Conservation (phyloP, 2,329 filamentous ascomycete species). For the Cladosporium sp. region DNA sequence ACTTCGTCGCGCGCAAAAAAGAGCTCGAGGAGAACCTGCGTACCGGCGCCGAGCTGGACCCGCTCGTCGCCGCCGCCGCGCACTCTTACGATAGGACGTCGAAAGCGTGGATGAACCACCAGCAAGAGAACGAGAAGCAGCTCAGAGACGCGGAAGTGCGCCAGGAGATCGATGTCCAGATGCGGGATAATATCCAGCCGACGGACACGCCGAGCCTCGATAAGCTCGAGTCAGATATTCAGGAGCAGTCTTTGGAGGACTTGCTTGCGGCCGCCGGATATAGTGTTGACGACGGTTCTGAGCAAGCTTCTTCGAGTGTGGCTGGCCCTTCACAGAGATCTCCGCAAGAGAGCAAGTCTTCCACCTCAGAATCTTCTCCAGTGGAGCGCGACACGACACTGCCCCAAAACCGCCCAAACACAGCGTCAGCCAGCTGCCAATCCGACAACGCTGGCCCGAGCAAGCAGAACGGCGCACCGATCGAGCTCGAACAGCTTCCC, state of each 20-base stretch:
- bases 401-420: neutral
- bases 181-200: constrained; percentile 17
- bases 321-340: constrained; percentile 22
- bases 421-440: neutral
- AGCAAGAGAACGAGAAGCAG: constrained; percentile 5
- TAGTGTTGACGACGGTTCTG: constrained; percentile 13
- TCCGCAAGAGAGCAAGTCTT: constrained; percentile 3
- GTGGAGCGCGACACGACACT: neutral
- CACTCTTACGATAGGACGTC: neutral
- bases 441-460: neutral
- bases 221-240: constrained; percentile 27
- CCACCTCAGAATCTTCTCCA: constrained; percentile 6
- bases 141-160: constrained; percentile 28
- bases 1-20: constrained; percentile 24
- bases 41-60: constrained; percentile 19
- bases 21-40: constrained; percentile 28
- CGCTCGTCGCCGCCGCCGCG: constrained; percentile 13
- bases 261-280: constrained; percentile 40
- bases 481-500: neutral
- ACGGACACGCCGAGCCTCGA: constrained; percentile 27
- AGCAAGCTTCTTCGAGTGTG: neutral
- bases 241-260: constrained; percentile 37
- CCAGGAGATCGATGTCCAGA: constrained; percentile 19
- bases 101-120: neutral
- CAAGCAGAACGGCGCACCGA: neutral